Evolutionary conservation across 805 yeast genomes (phyloP).

Genomic region (Danielia reshetovae): DNA sequence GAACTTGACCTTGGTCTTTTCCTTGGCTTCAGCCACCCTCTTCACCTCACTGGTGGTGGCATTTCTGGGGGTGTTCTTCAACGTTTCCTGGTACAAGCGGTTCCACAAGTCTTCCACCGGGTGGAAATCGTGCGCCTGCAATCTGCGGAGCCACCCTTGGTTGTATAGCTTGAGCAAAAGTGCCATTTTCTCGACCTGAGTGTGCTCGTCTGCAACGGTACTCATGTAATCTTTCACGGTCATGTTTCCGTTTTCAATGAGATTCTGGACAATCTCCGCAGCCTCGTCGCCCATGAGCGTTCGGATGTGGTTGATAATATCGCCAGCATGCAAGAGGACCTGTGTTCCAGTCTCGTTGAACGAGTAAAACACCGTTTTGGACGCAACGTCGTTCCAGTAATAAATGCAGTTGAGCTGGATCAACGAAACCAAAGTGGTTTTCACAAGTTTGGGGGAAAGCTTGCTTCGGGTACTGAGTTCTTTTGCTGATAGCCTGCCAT

Average conservation of each 20-base stretch:
- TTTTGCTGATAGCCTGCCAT: slow-evolving; percentile 59
- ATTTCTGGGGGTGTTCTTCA: slow-evolving; percentile 33
- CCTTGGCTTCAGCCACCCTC: slow-evolving; percentile 57
- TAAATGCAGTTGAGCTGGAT: slow-evolving; percentile 75
- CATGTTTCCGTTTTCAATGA: slow-evolving; percentile 67
- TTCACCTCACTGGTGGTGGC: slow-evolving; percentile 38
- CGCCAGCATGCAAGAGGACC: slow-evolving; percentile 70
- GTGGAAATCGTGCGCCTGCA: slow-evolving; percentile 28
- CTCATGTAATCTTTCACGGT: slow-evolving; percentile 45
- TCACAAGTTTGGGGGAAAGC: slow-evolving; percentile 49
- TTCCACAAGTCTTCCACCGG: slow-evolving; percentile 40
- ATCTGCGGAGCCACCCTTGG: slow-evolving; percentile 35
- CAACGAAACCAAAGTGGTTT: slow-evolving; percentile 67
- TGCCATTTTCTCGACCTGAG: slow-evolving; percentile 19
- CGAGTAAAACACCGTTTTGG: slow-evolving; percentile 44
- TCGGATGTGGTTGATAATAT: slow-evolving; percentile 55
- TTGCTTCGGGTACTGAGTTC: slow-evolving; percentile 49
- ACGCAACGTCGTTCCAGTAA: slow-evolving; percentile 49
- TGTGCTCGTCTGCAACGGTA: slow-evolving; percentile 19
- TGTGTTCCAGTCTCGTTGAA: slow-evolving; percentile 63
- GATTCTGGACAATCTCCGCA: slow-evolving; percentile 65
- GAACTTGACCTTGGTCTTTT: slow-evolving; percentile 40
- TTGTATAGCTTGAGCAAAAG: slow-evolving; percentile 24
- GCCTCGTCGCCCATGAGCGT: slow-evolving; percentile 38
- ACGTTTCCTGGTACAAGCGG: slow-evolving; percentile 30